These are phyloP conservation scores for Colletotrichum sp. DNA, from an alignment of 2,329 filamentous ascomycete species.

Conservation along the genomic window DNA sequence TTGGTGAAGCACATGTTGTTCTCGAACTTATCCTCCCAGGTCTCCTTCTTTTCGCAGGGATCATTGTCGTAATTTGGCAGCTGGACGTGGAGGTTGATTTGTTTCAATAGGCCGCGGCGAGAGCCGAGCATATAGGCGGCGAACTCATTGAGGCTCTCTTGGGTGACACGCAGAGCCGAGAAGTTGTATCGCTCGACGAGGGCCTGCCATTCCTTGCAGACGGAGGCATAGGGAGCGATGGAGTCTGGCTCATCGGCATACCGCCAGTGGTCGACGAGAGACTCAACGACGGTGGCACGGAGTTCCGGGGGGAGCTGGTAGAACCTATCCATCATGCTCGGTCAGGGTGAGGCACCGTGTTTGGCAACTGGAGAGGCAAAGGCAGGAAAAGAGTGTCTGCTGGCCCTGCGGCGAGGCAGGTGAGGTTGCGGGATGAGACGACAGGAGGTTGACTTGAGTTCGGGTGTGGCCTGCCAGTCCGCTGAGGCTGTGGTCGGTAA, in stretches of 20 bases:
- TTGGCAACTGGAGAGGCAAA: background rate
- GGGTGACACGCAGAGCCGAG: constrained; percentile 20
- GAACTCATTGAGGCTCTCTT: constrained; percentile 21
- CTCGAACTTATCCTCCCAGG: constrained; percentile 27
- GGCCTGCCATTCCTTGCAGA: constrained; percentile 29
- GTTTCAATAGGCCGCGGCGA: constrained; percentile 23
- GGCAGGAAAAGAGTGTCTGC: background rate
- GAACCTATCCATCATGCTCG: constrained; percentile 10
- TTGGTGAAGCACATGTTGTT: constrained; percentile 29
- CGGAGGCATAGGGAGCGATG: constrained; percentile 25
- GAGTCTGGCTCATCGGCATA: constrained; percentile 17
- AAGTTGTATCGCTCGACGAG: constrained; percentile 28
- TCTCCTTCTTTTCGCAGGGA: constrained; percentile 22
- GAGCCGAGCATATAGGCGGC: constrained; percentile 22
- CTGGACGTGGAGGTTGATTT: constrained; percentile 24
- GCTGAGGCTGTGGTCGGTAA: constrained; percentile 17
- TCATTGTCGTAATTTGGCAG: constrained; percentile 26
- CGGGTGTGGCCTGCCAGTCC: constrained; percentile 11
- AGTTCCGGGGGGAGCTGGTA: constrained; percentile 15
- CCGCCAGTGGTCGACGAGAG: constrained; percentile 22
- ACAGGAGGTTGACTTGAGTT: constrained; percentile 19
- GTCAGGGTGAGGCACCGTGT: constrained; percentile 5
- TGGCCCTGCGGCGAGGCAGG: background rate
- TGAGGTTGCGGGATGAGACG: constrained; percentile 19
- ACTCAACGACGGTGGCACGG: constrained; percentile 14